Evolutionary conservation across 306 rosid species (phyloP).

Genomic region (Quercus alba): DNA sequence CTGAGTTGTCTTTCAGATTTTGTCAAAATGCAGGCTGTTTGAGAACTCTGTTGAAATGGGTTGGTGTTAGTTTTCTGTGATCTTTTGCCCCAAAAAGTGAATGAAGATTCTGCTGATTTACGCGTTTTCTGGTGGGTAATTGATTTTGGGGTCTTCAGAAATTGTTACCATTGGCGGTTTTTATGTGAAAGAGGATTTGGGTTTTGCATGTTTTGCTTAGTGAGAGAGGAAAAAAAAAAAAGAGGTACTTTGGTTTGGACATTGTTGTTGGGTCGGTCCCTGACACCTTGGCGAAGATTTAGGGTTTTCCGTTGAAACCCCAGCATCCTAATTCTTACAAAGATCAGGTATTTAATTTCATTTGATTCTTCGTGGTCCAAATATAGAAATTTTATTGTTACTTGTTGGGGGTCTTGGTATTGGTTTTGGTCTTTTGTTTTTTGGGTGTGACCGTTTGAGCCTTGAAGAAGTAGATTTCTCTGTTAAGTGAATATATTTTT

Average conservation of each 20-base stretch:
- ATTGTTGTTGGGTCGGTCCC: not conserved
- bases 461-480: conserved; percentile 12
- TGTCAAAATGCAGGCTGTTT: conserved; percentile 33
- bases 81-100: not conserved
- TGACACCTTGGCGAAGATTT: conserved; percentile 1
- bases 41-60: conserved; percentile 1
- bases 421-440: not conserved
- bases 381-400: conserved; percentile 4
- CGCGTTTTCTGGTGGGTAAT: conserved; percentile 29
- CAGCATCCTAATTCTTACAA: not conserved
- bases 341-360: conserved; percentile 55
- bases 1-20: conserved; percentile 36
- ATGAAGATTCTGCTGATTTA: conserved; percentile 43
- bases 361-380: conserved; percentile 7
- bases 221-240: not conserved
- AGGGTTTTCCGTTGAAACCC: conserved; percentile 18
- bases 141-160: conserved; percentile 8
- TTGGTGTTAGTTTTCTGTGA: conserved; percentile 23
- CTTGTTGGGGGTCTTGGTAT: not conserved
- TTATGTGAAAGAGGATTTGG: conserved; percentile 14
- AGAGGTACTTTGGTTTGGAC: conserved; percentile 10
- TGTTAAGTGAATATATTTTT: not conserved
- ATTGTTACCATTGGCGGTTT: conserved; percentile 14
- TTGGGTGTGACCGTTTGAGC: conserved; percentile 25
- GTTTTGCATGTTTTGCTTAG: conserved; percentile 28